phyloP scores from a whole-genome alignment of 192 early-diverging fungal species.

The Mycoemilia scoparia region DNA sequence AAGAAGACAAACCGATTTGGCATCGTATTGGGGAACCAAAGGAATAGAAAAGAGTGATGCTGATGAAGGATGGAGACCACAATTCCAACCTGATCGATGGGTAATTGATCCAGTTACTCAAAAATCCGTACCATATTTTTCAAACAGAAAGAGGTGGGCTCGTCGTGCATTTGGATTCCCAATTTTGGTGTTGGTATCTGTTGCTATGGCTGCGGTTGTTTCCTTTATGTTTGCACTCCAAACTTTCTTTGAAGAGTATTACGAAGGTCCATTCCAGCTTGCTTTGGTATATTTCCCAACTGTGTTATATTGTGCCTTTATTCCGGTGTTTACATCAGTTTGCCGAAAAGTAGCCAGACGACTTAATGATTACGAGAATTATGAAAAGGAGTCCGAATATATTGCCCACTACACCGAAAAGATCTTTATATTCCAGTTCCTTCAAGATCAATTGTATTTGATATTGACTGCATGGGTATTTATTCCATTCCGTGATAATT shows the following conservation, averaged over 20 bases:
- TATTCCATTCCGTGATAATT: constrained; percentile 59
- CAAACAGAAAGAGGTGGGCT: constrained; percentile 48
- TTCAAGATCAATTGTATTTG: constrained; percentile 66
- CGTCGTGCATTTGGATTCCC: constrained; percentile 37
- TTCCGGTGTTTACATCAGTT: constrained; percentile 47
- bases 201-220: constrained; percentile 39
- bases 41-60: constrained; percentile 16
- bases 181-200: constrained; percentile 36
- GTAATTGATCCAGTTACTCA: constrained; percentile 49
- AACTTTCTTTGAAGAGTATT: constrained; percentile 61
- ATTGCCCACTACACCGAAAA: constrained; percentile 57
- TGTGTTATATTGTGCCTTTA: constrained; percentile 47
- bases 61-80: constrained; percentile 37
- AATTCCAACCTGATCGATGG: constrained; percentile 45
- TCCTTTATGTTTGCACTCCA: constrained; percentile 54
- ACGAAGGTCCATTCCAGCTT: constrained; percentile 54
- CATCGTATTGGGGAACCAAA: constrained; percentile 53
- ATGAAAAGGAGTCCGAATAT: constrained; percentile 47
- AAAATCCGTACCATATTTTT: constrained; percentile 51
- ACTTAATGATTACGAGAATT: constrained; percentile 74
- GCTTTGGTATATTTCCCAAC: constrained; percentile 47
- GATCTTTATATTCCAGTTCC: constrained; percentile 71
- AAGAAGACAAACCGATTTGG: constrained; percentile 48
- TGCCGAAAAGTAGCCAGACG: constrained; percentile 40
- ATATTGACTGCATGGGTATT: constrained; percentile 75